Conservation (phyloP, 1,284 basidiomycete species). For the Schizophyllum amplum region DNA sequence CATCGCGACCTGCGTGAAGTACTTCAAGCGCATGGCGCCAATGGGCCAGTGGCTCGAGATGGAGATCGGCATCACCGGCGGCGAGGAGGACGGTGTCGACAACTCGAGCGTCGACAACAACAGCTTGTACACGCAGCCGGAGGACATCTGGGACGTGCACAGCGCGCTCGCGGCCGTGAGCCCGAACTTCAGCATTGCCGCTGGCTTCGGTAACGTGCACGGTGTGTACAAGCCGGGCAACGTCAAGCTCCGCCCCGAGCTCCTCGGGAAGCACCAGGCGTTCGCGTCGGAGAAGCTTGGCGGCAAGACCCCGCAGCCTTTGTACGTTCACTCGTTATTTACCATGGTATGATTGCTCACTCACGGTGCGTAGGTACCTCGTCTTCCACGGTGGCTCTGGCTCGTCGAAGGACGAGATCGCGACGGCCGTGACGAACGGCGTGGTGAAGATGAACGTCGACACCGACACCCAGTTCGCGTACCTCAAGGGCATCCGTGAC, state of each 20-base stretch:
- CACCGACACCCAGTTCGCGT: constrained; percentile 91
- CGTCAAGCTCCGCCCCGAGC: constrained; percentile 87
- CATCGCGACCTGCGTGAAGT: constrained; percentile 89
- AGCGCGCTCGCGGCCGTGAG: constrained; percentile 76
- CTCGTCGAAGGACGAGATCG: constrained; percentile 95
- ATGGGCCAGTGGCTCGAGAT: constrained; percentile 98
- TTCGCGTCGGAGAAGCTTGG: constrained; percentile 70
- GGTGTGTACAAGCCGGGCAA: constrained; percentile 95
- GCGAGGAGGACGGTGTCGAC: constrained; percentile 98
- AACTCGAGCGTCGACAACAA: constrained; percentile 94
- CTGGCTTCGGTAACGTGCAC: constrained; percentile 96
- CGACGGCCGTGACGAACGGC: constrained; percentile 85
- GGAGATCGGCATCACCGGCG: constrained; percentile 99
- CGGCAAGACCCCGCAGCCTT: constrained; percentile 63
- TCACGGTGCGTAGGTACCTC: constrained; percentile 60
- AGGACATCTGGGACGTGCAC: constrained; percentile 94
- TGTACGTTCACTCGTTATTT: constrained; percentile 44
- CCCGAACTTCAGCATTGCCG: constrained; percentile 95
- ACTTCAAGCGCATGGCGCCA: constrained; percentile 94
- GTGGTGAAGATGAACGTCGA: constrained; percentile 98
- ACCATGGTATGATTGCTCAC: neutral
- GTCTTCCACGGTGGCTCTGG: constrained; percentile 99
- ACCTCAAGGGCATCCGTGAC: constrained; percentile 86
- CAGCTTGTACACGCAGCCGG: constrained; percentile 94
- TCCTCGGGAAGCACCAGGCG: constrained; percentile 89